A percentile compares a stretch with the other conserved stretches of the same genome.
Evolutionary conservation across 2,329 filamentous ascomycete genomes (phyloP).

Genomic region (Orbilia oligospora): DNA sequence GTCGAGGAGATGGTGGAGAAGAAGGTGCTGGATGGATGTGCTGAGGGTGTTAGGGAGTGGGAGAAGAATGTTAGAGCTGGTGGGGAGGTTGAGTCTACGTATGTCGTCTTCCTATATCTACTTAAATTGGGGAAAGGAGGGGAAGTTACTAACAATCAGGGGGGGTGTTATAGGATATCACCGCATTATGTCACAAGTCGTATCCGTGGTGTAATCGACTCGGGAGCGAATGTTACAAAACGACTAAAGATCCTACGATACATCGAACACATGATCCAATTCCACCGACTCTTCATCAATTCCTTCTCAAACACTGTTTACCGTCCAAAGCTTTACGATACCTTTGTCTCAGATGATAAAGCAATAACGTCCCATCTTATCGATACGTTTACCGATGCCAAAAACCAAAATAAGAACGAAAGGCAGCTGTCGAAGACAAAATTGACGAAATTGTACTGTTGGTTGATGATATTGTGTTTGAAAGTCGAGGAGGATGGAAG

Average conservation of each 20-base stretch:
- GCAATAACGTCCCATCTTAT: slow-evolving; percentile 44
- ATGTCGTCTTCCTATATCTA: slow-evolving; percentile 8
- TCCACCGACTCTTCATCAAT: slow-evolving; percentile 42
- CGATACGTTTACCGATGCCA: slow-evolving; percentile 42
- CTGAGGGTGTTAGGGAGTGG: slow-evolving; percentile 43
- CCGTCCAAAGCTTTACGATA: slow-evolving; percentile 45
- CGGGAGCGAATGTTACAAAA: slow-evolving; percentile 40
- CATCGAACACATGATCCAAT: slow-evolving; percentile 58
- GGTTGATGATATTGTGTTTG: slow-evolving; percentile 49
- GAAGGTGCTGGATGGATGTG: slow-evolving; percentile 47
- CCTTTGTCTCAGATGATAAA: slow-evolving; percentile 50
- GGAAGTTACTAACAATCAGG: background rate
- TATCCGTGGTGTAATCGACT: slow-evolving; percentile 51
- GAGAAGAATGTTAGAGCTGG: slow-evolving; percentile 38
- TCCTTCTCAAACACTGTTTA: slow-evolving; percentile 42
- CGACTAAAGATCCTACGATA: slow-evolving; percentile 48
- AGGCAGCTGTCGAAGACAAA: slow-evolving; percentile 50
- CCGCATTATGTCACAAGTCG: slow-evolving; percentile 52
- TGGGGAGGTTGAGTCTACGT: slow-evolving; percentile 51
- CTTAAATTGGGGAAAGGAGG: background rate
- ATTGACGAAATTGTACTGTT: slow-evolving; percentile 56
- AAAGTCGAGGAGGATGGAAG: slow-evolving; percentile 79
- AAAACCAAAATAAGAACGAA: slow-evolving; percentile 57
- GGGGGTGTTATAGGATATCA: slow-evolving; percentile 43
- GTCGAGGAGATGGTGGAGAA: slow-evolving; percentile 55